A percentile compares a stretch with the other conserved stretches of the same genome.
These are phyloP conservation scores for Pseudomassariella vexata DNA, from an alignment of 2,329 filamentous ascomycete species.

Conservation along the genomic window DNA sequence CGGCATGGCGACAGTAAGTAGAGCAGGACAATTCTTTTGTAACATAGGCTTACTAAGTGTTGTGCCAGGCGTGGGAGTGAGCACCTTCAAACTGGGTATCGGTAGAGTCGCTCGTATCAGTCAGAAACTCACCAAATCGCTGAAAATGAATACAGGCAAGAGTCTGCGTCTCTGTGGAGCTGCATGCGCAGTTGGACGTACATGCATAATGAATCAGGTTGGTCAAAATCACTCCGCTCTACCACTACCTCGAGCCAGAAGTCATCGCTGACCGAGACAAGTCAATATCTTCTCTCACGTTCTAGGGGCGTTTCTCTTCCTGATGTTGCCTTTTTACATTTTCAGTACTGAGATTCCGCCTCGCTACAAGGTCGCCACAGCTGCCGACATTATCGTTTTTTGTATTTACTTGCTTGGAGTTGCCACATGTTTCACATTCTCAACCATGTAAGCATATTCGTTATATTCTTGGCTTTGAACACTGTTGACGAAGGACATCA, in stretches of 20 bases:
- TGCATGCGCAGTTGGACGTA: conserved; percentile 24
- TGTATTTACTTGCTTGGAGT: conserved; percentile 1
- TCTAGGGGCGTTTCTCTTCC: conserved; percentile 33
- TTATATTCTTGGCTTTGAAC: not conserved
- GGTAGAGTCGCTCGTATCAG: conserved; percentile 3
- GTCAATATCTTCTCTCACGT: conserved; percentile 43
- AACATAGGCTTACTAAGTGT: too few species aligned
- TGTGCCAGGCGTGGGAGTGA: conserved; percentile 13
- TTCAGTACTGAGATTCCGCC: conserved; percentile 29
- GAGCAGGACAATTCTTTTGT: not conserved
- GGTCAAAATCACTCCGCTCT: too few species aligned
- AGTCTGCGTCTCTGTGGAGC: conserved; percentile 8
- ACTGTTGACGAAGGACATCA: too few species aligned
- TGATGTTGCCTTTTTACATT: conserved; percentile 27
- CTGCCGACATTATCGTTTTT: conserved; percentile 30
- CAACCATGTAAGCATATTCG: conserved; percentile 28
- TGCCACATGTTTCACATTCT: conserved; percentile 38
- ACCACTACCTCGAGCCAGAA: not conserved
- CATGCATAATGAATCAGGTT: conserved; percentile 30
- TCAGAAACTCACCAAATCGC: not conserved
- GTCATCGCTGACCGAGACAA: conserved; percentile 9
- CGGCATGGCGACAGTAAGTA: conserved; percentile 16
- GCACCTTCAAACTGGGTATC: conserved; percentile 15
- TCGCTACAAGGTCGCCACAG: conserved; percentile 27
- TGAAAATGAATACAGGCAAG: conserved; percentile 1